phyloP scores from a whole-genome alignment of 1,139 yeast species.

The Suhomyces taliae region DNA sequence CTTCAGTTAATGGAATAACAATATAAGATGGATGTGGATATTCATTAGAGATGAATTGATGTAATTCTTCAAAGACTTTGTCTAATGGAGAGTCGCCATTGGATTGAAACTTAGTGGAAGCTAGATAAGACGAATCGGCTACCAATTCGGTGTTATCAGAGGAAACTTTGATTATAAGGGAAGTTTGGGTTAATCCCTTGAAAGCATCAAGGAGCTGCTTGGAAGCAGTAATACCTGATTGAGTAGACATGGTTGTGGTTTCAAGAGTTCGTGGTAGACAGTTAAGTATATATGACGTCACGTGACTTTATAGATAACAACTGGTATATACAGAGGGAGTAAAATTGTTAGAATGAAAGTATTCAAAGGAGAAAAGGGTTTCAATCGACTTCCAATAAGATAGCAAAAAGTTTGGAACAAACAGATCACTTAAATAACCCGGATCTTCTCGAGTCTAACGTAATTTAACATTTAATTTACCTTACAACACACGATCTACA shows the following conservation, averaged over 20 bases:
- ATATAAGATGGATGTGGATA: conserved; percentile 63
- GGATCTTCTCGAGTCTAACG: too few species aligned
- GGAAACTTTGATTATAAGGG: conserved; percentile 43
- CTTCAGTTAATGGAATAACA: conserved; percentile 43
- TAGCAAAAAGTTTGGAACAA: too few species aligned
- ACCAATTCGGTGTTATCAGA: conserved; percentile 49
- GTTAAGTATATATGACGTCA: too few species aligned
- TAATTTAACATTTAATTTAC: too few species aligned
- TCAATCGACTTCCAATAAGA: too few species aligned
- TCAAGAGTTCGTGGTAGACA: background rate
- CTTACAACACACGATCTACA: too few species aligned
- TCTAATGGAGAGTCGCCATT: conserved; percentile 25
- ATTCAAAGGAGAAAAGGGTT: too few species aligned
- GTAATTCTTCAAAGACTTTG: conserved; percentile 38
- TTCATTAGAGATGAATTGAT: conserved; percentile 27
- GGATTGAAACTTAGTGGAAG: background rate
- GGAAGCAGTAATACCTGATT: conserved; percentile 66
- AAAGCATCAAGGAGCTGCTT: conserved; percentile 38
- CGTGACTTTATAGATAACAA: too few species aligned
- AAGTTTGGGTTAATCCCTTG: conserved; percentile 23
- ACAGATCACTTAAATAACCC: too few species aligned
- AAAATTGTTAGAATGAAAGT: too few species aligned
- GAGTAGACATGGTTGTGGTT: conserved; percentile 54
- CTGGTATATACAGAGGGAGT: too few species aligned
- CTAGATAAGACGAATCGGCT: conserved; percentile 22